Percentiles rank a stretch among this genome's conserved stretches.
Evolutionary conservation across 164 flowering plant species (phyloP).

Genomic region (Piper longum): DNA sequence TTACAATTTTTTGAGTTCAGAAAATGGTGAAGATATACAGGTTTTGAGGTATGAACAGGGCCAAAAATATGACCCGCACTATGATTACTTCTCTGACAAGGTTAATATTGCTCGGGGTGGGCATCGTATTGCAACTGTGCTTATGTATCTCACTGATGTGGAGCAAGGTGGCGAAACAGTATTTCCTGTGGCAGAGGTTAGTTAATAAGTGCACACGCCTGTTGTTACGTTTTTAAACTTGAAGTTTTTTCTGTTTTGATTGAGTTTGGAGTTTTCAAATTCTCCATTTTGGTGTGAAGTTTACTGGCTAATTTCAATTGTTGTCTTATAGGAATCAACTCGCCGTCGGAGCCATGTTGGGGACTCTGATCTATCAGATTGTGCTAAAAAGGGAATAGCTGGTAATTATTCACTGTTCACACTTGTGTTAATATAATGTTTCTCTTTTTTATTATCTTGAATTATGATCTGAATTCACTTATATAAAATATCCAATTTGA

Average conservation of each 20-base stretch:
- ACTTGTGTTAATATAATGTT: too few relatives aligned
- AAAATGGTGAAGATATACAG: slow-evolving; percentile 95
- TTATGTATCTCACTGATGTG: slow-evolving; percentile 89
- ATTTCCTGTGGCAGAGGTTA: slow-evolving; percentile 85
- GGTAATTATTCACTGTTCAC: slow-evolving; percentile 22
- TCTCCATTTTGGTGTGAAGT: background rate
- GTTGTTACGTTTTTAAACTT: slow-evolving; percentile 5
- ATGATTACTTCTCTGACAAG: slow-evolving; percentile 73
- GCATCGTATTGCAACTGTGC: slow-evolving; percentile 80
- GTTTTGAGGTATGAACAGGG: slow-evolving; percentile 84
- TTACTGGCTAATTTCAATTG: background rate
- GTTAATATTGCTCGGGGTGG: slow-evolving; percentile 93
- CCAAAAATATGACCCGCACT: slow-evolving; percentile 87
- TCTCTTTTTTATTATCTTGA: background rate
- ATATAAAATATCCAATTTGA: too few relatives aligned
- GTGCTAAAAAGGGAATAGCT: slow-evolving; percentile 78
- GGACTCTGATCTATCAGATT: slow-evolving; percentile 59
- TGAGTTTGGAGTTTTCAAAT: background rate
- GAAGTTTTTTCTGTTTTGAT: background rate
- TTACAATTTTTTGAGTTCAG: slow-evolving; percentile 20
- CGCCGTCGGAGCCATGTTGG: slow-evolving; percentile 27
- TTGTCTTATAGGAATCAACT: slow-evolving; percentile 29
- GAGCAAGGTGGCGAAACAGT: slow-evolving; percentile 94
- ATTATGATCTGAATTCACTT: background rate
- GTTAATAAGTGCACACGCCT: slow-evolving; percentile 2